These are phyloP conservation scores for Sicyos baderoa DNA, from an alignment of 306 rosid species.

Conservation along the genomic window DNA sequence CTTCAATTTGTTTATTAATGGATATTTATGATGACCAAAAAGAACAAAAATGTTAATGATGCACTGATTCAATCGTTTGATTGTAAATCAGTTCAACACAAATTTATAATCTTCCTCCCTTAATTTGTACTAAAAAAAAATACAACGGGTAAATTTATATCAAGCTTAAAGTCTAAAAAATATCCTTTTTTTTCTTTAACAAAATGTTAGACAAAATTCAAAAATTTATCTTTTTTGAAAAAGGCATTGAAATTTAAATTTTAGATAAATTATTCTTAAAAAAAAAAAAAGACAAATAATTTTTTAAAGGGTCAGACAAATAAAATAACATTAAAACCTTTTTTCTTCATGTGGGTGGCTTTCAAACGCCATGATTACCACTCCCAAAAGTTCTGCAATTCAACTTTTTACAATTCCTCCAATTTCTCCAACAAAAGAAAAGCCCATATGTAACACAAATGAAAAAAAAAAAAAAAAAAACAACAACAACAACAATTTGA, in stretches of 20 bases:
- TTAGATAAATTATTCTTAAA: not conserved
- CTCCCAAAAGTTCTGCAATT: constrained; percentile 60
- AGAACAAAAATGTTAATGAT: no score
- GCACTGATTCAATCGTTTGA: no score
- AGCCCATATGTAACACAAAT: constrained; percentile 8
- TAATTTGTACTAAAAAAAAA: no score
- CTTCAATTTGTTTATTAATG: no score
- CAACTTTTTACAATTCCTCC: constrained; percentile 48
- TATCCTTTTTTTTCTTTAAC: no score
- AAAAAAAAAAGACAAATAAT: no score
- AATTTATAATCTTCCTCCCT: no score
- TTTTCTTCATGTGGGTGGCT: constrained; percentile 27
- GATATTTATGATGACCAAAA: no score
- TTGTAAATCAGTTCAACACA: no score
- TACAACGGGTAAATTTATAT: not conserved
- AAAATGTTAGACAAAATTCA: no score
- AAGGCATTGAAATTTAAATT: not conserved
- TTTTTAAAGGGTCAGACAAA: no score
- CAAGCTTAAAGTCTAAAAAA: not conserved
- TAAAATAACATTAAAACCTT: not conserved
- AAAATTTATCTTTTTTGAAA: not conserved
- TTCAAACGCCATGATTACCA: constrained; percentile 57
- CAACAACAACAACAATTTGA: no score
- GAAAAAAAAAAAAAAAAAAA: not conserved
- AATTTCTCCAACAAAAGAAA: constrained; percentile 25